Percentiles rank a stretch among this genome's conserved stretches.
Conservation (phyloP, 2,329 filamentous ascomycete genomes). For the Apiospora aurea region DNA sequence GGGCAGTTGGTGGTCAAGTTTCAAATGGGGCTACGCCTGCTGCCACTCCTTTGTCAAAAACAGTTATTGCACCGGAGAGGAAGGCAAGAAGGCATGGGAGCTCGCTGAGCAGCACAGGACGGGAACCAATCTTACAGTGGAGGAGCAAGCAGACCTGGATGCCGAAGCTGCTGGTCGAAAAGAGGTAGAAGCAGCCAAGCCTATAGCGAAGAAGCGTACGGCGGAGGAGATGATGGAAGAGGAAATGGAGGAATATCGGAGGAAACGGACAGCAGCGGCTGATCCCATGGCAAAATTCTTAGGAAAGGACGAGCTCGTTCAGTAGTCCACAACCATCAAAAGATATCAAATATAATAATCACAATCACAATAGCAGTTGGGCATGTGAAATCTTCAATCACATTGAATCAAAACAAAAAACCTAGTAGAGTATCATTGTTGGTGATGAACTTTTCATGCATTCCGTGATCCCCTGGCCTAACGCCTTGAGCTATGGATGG, state of each 20-base stretch:
- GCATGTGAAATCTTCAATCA: slow-evolving; percentile 13
- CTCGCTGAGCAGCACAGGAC: slow-evolving; percentile 71
- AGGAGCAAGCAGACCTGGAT: slow-evolving; percentile 38
- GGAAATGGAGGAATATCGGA: slow-evolving; percentile 85
- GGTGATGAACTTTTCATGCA: slow-evolving; percentile 42
- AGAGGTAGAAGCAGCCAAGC: slow-evolving; percentile 32
- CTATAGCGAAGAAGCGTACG: slow-evolving; percentile 70
- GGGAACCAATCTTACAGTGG: slow-evolving; percentile 50
- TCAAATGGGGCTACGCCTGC: slow-evolving; percentile 95
- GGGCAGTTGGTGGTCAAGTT: slow-evolving; percentile 97
- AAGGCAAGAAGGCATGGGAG: slow-evolving; percentile 82
- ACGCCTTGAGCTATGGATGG: slow-evolving; percentile 60
- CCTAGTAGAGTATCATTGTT: slow-evolving; percentile 33
- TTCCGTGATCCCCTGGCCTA: slow-evolving; percentile 53
- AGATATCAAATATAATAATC: background rate
- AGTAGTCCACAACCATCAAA: slow-evolving; percentile 36
- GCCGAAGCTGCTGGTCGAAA: slow-evolving; percentile 29
- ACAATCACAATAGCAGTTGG: background rate
- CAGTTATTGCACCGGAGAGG: slow-evolving; percentile 95
- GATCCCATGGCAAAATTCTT: slow-evolving; percentile 89
- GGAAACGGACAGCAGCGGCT: slow-evolving; percentile 74
- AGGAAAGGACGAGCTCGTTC: slow-evolving; percentile 72
- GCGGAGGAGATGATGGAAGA: slow-evolving; percentile 84
- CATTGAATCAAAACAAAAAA: slow-evolving; percentile 29
- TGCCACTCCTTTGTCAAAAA: slow-evolving; percentile 95